Base-by-base conservation (phyloP, 2,329 filamentous ascomycete genomes). In the Exophiala spinifera region DNA sequence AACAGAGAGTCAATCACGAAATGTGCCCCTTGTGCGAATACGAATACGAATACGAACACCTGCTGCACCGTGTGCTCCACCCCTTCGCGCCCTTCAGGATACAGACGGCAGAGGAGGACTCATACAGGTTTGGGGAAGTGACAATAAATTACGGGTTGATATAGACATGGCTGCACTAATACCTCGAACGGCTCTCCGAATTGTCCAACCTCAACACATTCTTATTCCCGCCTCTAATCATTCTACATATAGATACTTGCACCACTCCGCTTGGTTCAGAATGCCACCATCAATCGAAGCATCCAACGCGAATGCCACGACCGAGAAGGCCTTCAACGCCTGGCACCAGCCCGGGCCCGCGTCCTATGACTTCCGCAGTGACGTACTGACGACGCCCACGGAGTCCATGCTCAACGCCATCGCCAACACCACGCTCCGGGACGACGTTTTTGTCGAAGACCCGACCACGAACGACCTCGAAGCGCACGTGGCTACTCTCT, bases 361-460 rank as follows among this genome's bases (percentile, higher is more conserved):
- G 13, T 53, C 62, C 20, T 61, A 60, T 40, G 64, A 66, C 50
- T 66, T 66, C 52, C 64, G 63, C 40, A 61, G 56, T 66, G 86
- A 89, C 67, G 83, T 82, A 4, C 78, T 87, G 66, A 95, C 90
- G 3, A 88, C 85, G 1, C 89, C 89, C 0, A 94, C 88, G 0
- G 70, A 82, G 1, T 82, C 86, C 3, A 96, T 96, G 91, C 83
- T 96, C 34, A 76, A 81, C 42, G 89, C 91, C 14, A 87, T 96
- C 61, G 77, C 83, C 62, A 77, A 83, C 47, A 87, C 85, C 60
- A 86, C 87, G 0, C 81, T 96, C 28, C 77, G 87, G 15, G 91
- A 96, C 70, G 91, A 96, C 70, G 89, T 95, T 62, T 89, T 87
- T 69, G 75, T 78, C 59, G 90, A 95, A 71, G 91, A 96, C 65